Percentiles rank a stretch among this genome's conserved stretches.
phyloP scores from a whole-genome alignment of 2,329 filamentous ascomycete species.

The Trichophyton rubrum region DNA sequence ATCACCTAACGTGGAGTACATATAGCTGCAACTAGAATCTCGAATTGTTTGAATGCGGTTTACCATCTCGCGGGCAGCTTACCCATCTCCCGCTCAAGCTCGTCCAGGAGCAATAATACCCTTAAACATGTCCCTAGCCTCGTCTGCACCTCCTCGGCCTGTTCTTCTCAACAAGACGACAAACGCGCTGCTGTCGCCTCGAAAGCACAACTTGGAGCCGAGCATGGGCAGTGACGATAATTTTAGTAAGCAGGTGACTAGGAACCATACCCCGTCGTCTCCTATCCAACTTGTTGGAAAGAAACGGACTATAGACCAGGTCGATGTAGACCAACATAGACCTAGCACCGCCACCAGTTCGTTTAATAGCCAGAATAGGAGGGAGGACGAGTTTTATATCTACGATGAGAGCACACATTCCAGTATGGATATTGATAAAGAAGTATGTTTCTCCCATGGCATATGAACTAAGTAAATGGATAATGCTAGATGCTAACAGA shows the following conservation, averaged over 20 bases:
- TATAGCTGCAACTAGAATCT: too few relatives aligned
- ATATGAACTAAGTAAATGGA: not conserved
- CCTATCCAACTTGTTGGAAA: constrained; percentile 27
- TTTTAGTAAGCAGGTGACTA: not conserved
- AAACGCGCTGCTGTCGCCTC: constrained; percentile 30
- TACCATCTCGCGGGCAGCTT: not conserved
- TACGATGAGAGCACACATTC: constrained; percentile 15
- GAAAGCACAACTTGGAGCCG: constrained; percentile 14
- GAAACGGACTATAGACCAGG: constrained; percentile 31
- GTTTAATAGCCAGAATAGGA: constrained; percentile 10
- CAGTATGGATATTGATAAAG: constrained; percentile 11
- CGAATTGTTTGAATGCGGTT: not conserved
- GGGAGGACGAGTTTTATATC: constrained; percentile 15
- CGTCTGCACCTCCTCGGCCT: constrained; percentile 27
- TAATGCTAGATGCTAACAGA: constrained; percentile 1
- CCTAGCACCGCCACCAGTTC: constrained; percentile 15
- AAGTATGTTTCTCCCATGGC: constrained; percentile 11
- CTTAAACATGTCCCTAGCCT: constrained; percentile 8
- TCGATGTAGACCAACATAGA: constrained; percentile 18
- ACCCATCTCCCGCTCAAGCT: not conserved
- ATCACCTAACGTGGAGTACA: not conserved
- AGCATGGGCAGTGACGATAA: constrained; percentile 17
- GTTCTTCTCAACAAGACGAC: constrained; percentile 31
- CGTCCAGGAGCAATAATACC: not conserved
- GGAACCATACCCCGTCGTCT: constrained; percentile 15